Percentiles rank a stretch among this genome's conserved stretches.
phyloP scores from a whole-genome alignment of 2,329 filamentous ascomycete species.

The Microthyrium microscopicum region DNA sequence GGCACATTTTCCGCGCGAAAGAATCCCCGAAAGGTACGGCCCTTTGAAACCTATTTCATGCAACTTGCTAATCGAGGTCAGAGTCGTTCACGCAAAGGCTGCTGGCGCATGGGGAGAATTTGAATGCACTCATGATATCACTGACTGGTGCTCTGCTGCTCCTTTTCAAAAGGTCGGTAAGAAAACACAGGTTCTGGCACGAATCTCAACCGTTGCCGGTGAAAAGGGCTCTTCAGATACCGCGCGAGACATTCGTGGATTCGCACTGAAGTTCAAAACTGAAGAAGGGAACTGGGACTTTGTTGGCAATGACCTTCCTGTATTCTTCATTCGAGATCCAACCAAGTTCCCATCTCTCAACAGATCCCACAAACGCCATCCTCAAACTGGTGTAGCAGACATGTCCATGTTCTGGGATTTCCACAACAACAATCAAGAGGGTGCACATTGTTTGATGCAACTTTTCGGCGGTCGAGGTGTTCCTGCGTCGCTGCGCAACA shows the following conservation, averaged over 20 bases:
- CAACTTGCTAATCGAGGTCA: conserved; percentile 2
- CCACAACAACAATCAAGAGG: conserved; percentile 29
- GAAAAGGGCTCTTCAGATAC: conserved; percentile 32
- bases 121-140: conserved; percentile 42
- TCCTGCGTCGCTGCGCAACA: conserved; percentile 28
- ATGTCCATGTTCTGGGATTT: conserved; percentile 25
- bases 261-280: conserved; percentile 34
- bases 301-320: conserved; percentile 28
- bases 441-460: conserved; percentile 34
- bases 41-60: conserved; percentile 8
- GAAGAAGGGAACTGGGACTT: conserved; percentile 36
- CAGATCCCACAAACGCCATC: conserved; percentile 18
- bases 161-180: conserved; percentile 38
- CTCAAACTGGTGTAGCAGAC: conserved; percentile 19
- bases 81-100: conserved; percentile 43
- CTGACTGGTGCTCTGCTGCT: conserved; percentile 37
- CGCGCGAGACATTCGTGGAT: conserved; percentile 32
- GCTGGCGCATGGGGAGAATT: conserved; percentile 42
- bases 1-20: conserved; percentile 43
- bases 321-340: conserved; percentile 30
- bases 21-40: conserved; percentile 39
- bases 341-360: conserved; percentile 26
- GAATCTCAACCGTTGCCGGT: conserved; percentile 30
- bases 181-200: conserved; percentile 31
- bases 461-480: conserved; percentile 34